A percentile compares a stretch with the other conserved stretches of the same genome.
phyloP scores from a whole-genome alignment of 805 yeast genomes.

The Millerozyma acaciae region DNA sequence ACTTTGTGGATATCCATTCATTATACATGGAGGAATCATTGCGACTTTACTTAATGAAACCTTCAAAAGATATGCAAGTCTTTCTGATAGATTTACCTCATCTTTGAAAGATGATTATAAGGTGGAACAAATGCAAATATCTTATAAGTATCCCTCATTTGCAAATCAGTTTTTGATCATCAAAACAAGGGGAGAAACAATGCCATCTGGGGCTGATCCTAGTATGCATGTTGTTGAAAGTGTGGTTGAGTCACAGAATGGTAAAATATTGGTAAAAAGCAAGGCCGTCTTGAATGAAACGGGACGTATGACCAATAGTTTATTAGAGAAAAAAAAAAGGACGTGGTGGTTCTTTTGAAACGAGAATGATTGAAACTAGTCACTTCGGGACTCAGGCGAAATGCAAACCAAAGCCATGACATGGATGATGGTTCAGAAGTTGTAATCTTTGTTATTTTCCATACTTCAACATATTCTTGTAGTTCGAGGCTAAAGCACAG shows the following conservation, averaged over 20 bases:
- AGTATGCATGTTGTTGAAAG: conserved; percentile 45
- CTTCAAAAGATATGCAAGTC: conserved; percentile 51
- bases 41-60: conserved; percentile 80
- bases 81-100: conserved; percentile 31
- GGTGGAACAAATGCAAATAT: conserved; percentile 45
- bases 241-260: conserved; percentile 48
- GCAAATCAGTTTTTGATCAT: conserved; percentile 75
- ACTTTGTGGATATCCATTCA: conserved; percentile 81
- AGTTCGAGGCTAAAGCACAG: no score
- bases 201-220: conserved; percentile 18
- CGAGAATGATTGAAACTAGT: no score
- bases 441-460: no score
- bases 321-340: no score
- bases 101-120: conserved; percentile 42
- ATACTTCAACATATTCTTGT: no score
- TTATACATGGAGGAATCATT: conserved; percentile 85
- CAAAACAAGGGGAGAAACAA: conserved; percentile 41
- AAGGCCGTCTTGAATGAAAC: conserved; percentile 44
- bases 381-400: no score
- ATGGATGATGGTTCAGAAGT: no score
- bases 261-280: conserved; percentile 56
- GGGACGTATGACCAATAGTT: no score
- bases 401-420: no score
- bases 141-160: conserved; percentile 68
- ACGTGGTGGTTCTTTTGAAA: no score